Evolutionary conservation across 2,329 filamentous ascomycete genomes (phyloP).

Genomic region (Alternaria consortialis): DNA sequence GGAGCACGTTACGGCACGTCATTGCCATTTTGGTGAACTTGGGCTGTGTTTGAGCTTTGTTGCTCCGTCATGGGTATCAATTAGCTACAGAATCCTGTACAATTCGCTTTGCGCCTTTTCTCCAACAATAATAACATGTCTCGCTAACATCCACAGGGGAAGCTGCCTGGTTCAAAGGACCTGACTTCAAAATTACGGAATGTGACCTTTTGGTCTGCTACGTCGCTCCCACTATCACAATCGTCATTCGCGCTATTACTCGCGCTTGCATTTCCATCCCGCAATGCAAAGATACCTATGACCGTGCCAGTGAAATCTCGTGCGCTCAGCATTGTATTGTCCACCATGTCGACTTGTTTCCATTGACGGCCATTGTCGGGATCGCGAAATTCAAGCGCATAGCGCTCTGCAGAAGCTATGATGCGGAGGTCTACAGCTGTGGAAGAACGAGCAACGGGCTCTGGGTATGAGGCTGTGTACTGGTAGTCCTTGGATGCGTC

Average conservation of each 20-base stretch:
- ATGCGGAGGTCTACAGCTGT: neutral
- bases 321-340: neutral
- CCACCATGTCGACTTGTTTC: neutral
- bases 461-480: neutral
- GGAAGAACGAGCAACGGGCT: neutral
- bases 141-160: neutral
- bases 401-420: neutral
- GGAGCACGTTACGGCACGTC: neutral
- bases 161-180: too few species aligned
- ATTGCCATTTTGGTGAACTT: neutral
- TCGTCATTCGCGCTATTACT: neutral
- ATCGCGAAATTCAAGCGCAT: neutral
- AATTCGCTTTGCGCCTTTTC: neutral
- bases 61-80: neutral
- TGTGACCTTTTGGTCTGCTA: neutral
- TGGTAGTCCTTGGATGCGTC: conserved; percentile 1
- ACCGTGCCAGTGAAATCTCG: neutral
- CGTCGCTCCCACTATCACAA: neutral
- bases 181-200: neutral
- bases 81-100: neutral
- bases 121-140: neutral
- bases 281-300: neutral
- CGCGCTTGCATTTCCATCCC: neutral
- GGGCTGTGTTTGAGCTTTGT: neutral
- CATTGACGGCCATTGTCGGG: neutral